Evolutionary conservation across 768 basidiomycete species (phyloP).

Genomic region (Trichaptum fuscoviolaceum): DNA sequence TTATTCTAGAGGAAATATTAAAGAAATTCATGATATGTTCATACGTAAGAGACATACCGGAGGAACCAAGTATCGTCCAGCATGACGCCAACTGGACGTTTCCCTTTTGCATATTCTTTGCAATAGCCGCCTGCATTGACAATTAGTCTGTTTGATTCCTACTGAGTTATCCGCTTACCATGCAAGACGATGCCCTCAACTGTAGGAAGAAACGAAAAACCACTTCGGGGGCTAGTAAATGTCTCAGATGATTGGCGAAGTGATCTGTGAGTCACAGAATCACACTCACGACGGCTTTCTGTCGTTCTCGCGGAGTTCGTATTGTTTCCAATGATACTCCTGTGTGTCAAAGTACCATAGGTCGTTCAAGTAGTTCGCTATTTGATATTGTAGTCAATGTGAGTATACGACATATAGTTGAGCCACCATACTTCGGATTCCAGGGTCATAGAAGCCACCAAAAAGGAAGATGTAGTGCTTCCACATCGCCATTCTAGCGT

Average conservation of each 20-base stretch:
- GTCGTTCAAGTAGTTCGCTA: conserved; percentile 79
- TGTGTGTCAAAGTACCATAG: conserved; percentile 84
- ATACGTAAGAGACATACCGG: conserved; percentile 37
- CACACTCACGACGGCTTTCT: conserved; percentile 61
- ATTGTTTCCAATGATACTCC: conserved; percentile 79
- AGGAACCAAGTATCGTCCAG: conserved; percentile 90
- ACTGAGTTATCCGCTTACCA: conserved; percentile 36
- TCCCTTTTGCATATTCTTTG: conserved; percentile 84
- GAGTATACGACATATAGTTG: background rate
- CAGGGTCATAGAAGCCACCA: conserved; percentile 88
- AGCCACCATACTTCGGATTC: conserved; percentile 58
- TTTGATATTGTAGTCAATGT: background rate
- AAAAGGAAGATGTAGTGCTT: conserved; percentile 85
- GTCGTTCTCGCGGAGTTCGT: conserved; percentile 70
- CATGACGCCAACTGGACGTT: conserved; percentile 80
- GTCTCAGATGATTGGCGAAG: background rate
- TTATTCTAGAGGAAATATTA: conserved; percentile 23
- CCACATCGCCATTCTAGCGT: conserved; percentile 76
- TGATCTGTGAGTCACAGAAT: background rate
- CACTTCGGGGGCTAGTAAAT: conserved; percentile 58
- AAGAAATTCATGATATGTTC: background rate
- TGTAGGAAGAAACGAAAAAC: conserved; percentile 79
- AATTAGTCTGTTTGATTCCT: background rate
- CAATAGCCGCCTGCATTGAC: conserved; percentile 69
- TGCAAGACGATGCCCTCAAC: conserved; percentile 77